These are phyloP conservation scores for Xerocomus spinulosus DNA, from an alignment of 768 basidiomycete species.

Conservation along the genomic window DNA sequence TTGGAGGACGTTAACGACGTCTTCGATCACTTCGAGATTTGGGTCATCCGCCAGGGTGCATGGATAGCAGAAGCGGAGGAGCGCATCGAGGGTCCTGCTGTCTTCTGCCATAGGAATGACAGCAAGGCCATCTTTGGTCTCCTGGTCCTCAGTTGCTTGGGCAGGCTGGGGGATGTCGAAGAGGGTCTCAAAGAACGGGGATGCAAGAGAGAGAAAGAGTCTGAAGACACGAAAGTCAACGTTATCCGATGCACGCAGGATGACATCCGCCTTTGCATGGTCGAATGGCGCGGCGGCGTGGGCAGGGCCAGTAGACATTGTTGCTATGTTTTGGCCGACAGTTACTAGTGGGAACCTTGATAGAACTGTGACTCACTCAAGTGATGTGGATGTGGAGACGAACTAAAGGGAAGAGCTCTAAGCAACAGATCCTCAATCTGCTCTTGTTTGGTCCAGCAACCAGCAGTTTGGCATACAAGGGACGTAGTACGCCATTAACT, in stretches of 20 bases:
- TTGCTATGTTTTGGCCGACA: neutral
- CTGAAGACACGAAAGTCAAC: constrained; percentile 32
- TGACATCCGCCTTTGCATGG: constrained; percentile 20
- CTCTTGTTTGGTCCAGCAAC: too few species aligned
- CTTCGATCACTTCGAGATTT: constrained; percentile 7
- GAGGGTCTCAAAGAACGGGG: constrained; percentile 32
- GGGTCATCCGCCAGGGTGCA: constrained; percentile 21
- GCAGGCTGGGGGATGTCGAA: constrained; percentile 29
- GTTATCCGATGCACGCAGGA: constrained; percentile 25
- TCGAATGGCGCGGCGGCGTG: constrained; percentile 20
- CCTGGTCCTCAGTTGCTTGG: constrained; percentile 3
- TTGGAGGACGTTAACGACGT: constrained; percentile 6
- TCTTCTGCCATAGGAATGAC: constrained; percentile 20
- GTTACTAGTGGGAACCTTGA: neutral
- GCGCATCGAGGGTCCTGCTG: constrained; percentile 19
- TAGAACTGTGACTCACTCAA: too few species aligned
- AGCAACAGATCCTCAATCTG: too few species aligned
- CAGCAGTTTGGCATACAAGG: too few species aligned
- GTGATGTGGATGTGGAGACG: too few species aligned
- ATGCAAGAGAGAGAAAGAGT: constrained; percentile 31
- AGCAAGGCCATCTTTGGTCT: constrained; percentile 14
- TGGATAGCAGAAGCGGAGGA: constrained; percentile 29
- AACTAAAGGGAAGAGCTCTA: too few species aligned
- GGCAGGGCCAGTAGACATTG: neutral
- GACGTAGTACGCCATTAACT: too few species aligned